A percentile compares a stretch with the other conserved stretches of the same genome.
Evolutionary conservation across 805 yeast genomes (phyloP).

Genomic region (Teunomyces aglyptinius): DNA sequence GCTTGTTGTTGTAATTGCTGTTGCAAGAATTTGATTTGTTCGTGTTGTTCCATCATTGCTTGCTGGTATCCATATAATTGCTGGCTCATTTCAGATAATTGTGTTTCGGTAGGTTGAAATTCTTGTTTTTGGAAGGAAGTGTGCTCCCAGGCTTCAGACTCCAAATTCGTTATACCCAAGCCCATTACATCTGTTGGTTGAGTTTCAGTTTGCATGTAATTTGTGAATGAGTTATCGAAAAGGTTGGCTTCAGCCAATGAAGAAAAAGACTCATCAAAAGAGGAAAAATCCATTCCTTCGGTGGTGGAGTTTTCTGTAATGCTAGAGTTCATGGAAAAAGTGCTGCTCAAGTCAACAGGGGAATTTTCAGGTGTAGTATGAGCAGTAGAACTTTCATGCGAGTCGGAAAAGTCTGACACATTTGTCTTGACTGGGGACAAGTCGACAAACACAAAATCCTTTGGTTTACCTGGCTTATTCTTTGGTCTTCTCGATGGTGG

Average conservation of each 20-base stretch:
- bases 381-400: constrained; percentile 4
- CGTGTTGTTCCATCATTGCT: constrained; percentile 21
- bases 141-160: constrained; percentile 14
- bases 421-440: constrained; percentile 35
- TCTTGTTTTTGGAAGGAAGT: constrained; percentile 8
- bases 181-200: constrained; percentile 14
- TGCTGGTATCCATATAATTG: constrained; percentile 17
- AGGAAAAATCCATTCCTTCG: constrained; percentile 12
- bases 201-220: constrained; percentile 12
- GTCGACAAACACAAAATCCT: constrained; percentile 46
- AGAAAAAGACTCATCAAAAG: constrained; percentile 16
- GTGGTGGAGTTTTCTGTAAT: constrained; percentile 1
- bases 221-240: constrained; percentile 13
- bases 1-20: constrained; percentile 23
- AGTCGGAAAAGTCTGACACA: constrained; percentile 8
- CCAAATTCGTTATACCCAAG: constrained; percentile 30
- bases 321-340: constrained; percentile 4
- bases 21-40: constrained; percentile 22
- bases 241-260: constrained; percentile 17
- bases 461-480: constrained; percentile 44
- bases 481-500: constrained; percentile 45
- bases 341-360: not conserved
- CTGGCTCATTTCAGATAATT: constrained; percentile 7
- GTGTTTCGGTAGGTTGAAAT: not conserved
- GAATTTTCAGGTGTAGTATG: constrained; percentile 7